A percentile compares a stretch with the other conserved stretches of the same genome.
Conservation (phyloP, 2,329 filamentous ascomycete genomes). For the Colletotrichum abscissum region DNA sequence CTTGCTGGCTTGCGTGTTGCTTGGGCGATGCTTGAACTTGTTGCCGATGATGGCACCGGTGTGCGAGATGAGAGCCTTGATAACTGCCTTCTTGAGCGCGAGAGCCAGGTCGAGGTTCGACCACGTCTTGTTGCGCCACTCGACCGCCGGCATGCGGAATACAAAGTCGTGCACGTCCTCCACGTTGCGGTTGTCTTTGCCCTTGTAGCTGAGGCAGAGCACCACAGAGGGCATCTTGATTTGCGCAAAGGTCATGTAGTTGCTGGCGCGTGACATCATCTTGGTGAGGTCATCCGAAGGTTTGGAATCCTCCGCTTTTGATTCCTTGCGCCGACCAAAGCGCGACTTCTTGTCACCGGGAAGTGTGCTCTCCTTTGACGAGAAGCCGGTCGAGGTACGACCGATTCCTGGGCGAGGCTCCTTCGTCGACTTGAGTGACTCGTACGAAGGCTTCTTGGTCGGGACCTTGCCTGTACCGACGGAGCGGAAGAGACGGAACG, state of each 20-base stretch:
- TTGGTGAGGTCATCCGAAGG: slow-evolving; percentile 90
- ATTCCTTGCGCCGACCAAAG: slow-evolving; percentile 66
- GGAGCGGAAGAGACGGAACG: slow-evolving; percentile 64
- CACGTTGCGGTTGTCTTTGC: slow-evolving; percentile 92
- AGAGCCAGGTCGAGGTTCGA: slow-evolving; percentile 95
- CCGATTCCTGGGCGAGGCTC: slow-evolving; percentile 56
- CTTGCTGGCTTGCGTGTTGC: slow-evolving; percentile 80
- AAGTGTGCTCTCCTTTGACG: slow-evolving; percentile 53
- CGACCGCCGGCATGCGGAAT: slow-evolving; percentile 92
- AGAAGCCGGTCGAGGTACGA: slow-evolving; percentile 59
- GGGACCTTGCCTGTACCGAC: slow-evolving; percentile 55
- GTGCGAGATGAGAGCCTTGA: slow-evolving; percentile 93
- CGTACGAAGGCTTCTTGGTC: slow-evolving; percentile 65
- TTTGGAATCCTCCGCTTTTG: slow-evolving; percentile 65
- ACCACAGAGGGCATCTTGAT: slow-evolving; percentile 96
- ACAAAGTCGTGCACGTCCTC: slow-evolving; percentile 98
- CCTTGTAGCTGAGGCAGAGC: slow-evolving; percentile 95
- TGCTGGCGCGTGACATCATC: slow-evolving; percentile 95
- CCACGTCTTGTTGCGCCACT: slow-evolving; percentile 99
- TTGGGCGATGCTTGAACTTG: slow-evolving; percentile 92
- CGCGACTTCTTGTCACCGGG: slow-evolving; percentile 60
- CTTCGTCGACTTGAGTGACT: slow-evolving; percentile 60
- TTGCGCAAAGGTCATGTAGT: slow-evolving; percentile 97
- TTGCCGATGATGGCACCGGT: slow-evolving; percentile 97
- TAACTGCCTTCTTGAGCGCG: slow-evolving; percentile 92